phyloP scores from a whole-genome alignment of 805 yeast genomes.

The Cyberlindnera petersonii region DNA sequence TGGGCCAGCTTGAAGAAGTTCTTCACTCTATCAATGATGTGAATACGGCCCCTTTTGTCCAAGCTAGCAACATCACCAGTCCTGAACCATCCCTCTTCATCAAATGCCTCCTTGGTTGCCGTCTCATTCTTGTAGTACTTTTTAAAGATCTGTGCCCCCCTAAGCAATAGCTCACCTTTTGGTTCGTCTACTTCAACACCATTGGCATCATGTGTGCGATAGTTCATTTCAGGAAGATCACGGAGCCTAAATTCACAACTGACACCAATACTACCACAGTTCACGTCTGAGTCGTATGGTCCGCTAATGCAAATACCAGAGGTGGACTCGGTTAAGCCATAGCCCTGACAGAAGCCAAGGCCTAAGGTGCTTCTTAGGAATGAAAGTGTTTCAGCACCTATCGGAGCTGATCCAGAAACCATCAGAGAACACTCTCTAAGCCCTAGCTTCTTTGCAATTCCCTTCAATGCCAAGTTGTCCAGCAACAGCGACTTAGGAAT shows the following conservation, averaged over 20 bases:
- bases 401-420: slow-evolving; percentile 57
- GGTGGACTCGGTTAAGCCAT: slow-evolving; percentile 62
- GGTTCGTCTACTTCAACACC: slow-evolving; percentile 20
- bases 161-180: slow-evolving; percentile 52
- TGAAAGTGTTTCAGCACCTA: slow-evolving; percentile 47
- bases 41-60: slow-evolving; percentile 34
- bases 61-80: slow-evolving; percentile 54
- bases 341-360: slow-evolving; percentile 44
- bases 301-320: slow-evolving; percentile 46
- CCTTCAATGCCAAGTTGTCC: slow-evolving; percentile 18
- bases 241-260: slow-evolving; percentile 49
- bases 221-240: slow-evolving; percentile 50
- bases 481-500: slow-evolving; percentile 10
- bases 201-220: slow-evolving; percentile 31
- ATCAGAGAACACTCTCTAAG: slow-evolving; percentile 33
- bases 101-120: slow-evolving; percentile 44
- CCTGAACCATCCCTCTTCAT: slow-evolving; percentile 50
- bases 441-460: slow-evolving; percentile 41
- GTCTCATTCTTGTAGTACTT: slow-evolving; percentile 47
- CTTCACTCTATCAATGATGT: slow-evolving; percentile 58
- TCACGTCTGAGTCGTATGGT: slow-evolving; percentile 34
- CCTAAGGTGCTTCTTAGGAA: slow-evolving; percentile 51
- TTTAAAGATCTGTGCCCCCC: slow-evolving; percentile 53
- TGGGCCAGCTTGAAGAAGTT: slow-evolving; percentile 61
- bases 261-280: slow-evolving; percentile 48